Conservation (phyloP, 768 basidiomycete species). For the Suillus tomentosus region DNA sequence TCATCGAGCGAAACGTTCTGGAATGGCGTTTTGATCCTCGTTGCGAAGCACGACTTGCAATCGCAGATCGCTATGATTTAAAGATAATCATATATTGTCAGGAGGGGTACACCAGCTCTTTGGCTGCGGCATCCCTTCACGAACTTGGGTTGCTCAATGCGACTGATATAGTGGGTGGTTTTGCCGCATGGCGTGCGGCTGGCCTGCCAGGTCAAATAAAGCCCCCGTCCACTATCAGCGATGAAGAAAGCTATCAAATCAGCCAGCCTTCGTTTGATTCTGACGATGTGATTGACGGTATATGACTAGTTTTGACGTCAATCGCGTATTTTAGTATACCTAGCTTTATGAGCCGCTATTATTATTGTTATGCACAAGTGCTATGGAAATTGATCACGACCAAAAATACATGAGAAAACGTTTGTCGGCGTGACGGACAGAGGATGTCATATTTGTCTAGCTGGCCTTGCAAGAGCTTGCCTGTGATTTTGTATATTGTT, state of each 20-base stretch:
- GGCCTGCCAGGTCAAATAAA: conserved; percentile 58
- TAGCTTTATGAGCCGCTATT: background rate
- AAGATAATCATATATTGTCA: conserved; percentile 75
- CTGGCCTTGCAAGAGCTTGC: background rate
- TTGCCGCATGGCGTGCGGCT: conserved; percentile 67
- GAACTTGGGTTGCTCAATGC: conserved; percentile 72
- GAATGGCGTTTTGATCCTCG: conserved; percentile 84
- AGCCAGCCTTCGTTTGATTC: conserved; percentile 31
- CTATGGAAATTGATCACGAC: background rate
- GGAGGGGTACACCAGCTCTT: conserved; percentile 71
- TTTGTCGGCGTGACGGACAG: conserved; percentile 2
- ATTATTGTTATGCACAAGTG: background rate
- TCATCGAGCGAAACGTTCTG: conserved; percentile 74
- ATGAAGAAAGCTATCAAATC: conserved; percentile 33
- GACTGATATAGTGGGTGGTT: conserved; percentile 79
- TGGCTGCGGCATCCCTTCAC: conserved; percentile 70
- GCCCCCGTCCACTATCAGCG: conserved; percentile 31
- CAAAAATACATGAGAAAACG: background rate
- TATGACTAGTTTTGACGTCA: background rate
- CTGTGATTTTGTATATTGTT: background rate
- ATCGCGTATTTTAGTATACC: background rate
- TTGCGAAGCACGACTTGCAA: conserved; percentile 53
- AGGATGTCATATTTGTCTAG: conserved; percentile 1
- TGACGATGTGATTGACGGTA: conserved; percentile 12
- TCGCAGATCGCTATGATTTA: conserved; percentile 76